Base-by-base conservation (phyloP, 768 basidiomycete genomes). In the Trametes elegans region DNA sequence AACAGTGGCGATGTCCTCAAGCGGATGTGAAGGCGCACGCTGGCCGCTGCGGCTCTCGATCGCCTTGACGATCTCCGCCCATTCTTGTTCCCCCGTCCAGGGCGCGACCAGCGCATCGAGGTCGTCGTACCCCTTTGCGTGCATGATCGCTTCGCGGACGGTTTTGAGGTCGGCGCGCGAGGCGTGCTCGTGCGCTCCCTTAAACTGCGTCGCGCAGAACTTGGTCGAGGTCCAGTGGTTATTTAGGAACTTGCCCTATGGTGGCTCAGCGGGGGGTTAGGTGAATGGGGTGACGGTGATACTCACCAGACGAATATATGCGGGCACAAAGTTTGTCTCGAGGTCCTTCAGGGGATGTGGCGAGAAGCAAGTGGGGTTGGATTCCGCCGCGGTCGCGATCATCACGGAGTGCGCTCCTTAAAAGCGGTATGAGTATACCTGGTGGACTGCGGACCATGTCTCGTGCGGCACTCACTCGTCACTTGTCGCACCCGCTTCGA, bases 301-400 rank as follows among this genome's bases (percentile, higher is more conserved):
- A 66, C 74, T 45, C 71, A 91, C 87, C 71, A 97, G 64, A 58
- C 85, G 85, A 58, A 93, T 63, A 69, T 93, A 90, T 5, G 84
- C 71, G 23, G 88, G 87, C 42, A 90, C 73, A 24, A 97, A 73
- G 4, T 79, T 84, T 49, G 72, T 70, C 58, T 89, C 87, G 1
- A 93, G 71, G 61, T 93, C 88, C 11, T 74, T 66, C 23, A 92
- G 73, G 3, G 89, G 88, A 0, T 67, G 79, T 16, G 79, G 71
- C 2, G 83, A 82, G 75, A 98, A 98, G 62, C 93, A 88, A 0
- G 90, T 85, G 0, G 93, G 92, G 69, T 98, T 99, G 5, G 87
- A 72, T 70, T 99, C 97, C 6, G 95, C 97, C 1, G 87, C 93
- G 5, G 94, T 87, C 19, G 97, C 97, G 35, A 99, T 88, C 97